Evolutionary conservation across 257 asterid species (phyloP).

Genomic region (Vinca minor): DNA sequence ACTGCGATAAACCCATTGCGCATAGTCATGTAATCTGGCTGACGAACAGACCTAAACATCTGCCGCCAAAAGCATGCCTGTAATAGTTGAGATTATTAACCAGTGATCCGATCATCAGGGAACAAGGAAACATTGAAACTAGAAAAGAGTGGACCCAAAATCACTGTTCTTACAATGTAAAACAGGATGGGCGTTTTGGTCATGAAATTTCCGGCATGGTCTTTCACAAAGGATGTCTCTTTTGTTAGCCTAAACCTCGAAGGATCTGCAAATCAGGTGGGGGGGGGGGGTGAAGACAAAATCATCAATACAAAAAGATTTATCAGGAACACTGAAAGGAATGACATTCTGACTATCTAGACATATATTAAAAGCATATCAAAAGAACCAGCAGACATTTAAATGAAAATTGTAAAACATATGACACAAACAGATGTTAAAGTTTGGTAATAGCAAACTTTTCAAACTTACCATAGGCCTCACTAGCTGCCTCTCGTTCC

Average conservation of each 20-base stretch:
- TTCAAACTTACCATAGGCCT: slow-evolving; percentile 37
- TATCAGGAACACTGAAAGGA: not conserved
- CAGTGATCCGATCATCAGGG: too few relatives aligned
- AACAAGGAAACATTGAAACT: too few relatives aligned
- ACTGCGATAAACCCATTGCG: slow-evolving; percentile 89
- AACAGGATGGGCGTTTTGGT: slow-evolving; percentile 57
- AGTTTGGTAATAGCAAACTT: not conserved
- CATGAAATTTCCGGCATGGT: slow-evolving; percentile 51
- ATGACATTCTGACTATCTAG: not conserved
- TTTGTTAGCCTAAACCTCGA: slow-evolving; percentile 86
- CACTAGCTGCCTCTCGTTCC: slow-evolving; percentile 43
- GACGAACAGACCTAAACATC: slow-evolving; percentile 67
- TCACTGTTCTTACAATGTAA: slow-evolving; percentile 50
- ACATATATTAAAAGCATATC: not conserved
- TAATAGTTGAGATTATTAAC: too few relatives aligned
- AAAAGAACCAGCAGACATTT: not conserved
- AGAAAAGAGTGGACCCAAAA: too few relatives aligned
- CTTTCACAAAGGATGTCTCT: slow-evolving; percentile 85
- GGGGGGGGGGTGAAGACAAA: too few relatives aligned
- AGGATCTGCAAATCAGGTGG: slow-evolving; percentile 37
- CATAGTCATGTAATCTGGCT: slow-evolving; percentile 73
- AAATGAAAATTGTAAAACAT: not conserved
- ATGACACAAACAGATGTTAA: not conserved
- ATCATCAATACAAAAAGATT: not conserved
- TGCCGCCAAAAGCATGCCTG: slow-evolving; percentile 85